A percentile compares a stretch with the other conserved stretches of the same genome.
These are phyloP conservation scores for Huntiella omanensis DNA, from an alignment of 2,329 filamentous ascomycete species.

Conservation along the genomic window DNA sequence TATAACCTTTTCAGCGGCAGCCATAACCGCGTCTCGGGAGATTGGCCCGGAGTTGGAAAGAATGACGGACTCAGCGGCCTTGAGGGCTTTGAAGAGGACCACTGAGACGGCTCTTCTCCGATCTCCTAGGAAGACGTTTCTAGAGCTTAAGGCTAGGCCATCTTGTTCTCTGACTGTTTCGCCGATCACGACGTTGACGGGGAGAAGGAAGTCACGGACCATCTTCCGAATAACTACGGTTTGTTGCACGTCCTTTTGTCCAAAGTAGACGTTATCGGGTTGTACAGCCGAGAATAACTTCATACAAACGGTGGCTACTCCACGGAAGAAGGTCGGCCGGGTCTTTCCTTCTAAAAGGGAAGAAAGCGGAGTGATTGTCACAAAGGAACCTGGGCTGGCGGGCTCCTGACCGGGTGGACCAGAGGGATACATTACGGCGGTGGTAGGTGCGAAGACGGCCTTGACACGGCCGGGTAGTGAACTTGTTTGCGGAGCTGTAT, in stretches of 20 bases:
- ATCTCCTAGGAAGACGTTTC: slow-evolving; percentile 79
- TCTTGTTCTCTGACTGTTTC: slow-evolving; percentile 59
- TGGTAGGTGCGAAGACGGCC: slow-evolving; percentile 73
- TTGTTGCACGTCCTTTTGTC: slow-evolving; percentile 95
- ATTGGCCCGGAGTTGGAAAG: slow-evolving; percentile 20
- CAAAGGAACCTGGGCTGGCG: slow-evolving; percentile 67
- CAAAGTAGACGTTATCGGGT: slow-evolving; percentile 68
- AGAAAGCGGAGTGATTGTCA: slow-evolving; percentile 72
- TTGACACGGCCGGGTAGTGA: slow-evolving; percentile 43
- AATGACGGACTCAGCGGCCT: slow-evolving; percentile 43
- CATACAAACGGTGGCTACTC: slow-evolving; percentile 90
- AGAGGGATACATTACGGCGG: slow-evolving; percentile 71
- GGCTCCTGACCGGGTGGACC: slow-evolving; percentile 55
- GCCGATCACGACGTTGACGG: slow-evolving; percentile 54
- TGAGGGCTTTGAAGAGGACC: slow-evolving; percentile 51
- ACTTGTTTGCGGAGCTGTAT: slow-evolving; percentile 41
- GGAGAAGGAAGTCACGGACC: slow-evolving; percentile 72
- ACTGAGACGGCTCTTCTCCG: slow-evolving; percentile 53
- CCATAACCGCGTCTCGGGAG: slow-evolving; percentile 48
- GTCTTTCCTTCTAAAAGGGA: slow-evolving; percentile 67
- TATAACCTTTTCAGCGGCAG: slow-evolving; percentile 45
- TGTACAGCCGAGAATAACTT: slow-evolving; percentile 39
- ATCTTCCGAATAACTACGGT: slow-evolving; percentile 75
- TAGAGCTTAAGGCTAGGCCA: slow-evolving; percentile 75
- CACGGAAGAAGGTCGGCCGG: slow-evolving; percentile 86